phyloP scores from a whole-genome alignment of 2,329 filamentous ascomycete species.

The Calonectria naviculata region DNA sequence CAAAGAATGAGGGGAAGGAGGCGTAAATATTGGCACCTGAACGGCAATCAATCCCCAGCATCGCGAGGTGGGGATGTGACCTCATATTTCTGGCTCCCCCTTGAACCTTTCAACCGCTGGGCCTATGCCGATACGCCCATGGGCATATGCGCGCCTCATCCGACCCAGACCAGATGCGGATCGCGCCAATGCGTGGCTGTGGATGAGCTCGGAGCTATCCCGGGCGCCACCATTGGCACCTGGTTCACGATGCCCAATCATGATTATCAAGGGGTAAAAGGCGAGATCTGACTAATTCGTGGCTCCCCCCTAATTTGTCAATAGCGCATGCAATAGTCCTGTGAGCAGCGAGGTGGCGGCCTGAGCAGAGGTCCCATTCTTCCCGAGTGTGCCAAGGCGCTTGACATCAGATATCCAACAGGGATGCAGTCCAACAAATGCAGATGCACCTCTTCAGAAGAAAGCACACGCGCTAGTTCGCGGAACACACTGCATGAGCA shows the following conservation, averaged over 20 bases:
- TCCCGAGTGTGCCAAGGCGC: not conserved
- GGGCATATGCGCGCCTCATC: not conserved
- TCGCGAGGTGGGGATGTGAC: not conserved
- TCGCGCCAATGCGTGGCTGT: not conserved
- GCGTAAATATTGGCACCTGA: not conserved
- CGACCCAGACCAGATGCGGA: not conserved
- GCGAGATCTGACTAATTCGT: not conserved
- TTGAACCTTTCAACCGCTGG: not conserved
- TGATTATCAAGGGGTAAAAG: not conserved
- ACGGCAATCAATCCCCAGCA: not conserved
- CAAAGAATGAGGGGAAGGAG: not conserved
- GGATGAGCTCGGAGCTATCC: not conserved
- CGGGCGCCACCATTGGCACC: not conserved
- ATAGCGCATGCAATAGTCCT: not conserved
- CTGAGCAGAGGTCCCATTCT: not conserved
- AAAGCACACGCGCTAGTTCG: not conserved
- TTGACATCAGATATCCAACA: conserved; percentile 2
- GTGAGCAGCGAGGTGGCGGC: not conserved
- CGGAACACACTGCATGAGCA: not conserved
- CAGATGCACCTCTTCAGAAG: not conserved
- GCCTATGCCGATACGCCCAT: not conserved
- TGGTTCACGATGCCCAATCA: not conserved
- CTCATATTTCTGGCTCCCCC: not conserved
- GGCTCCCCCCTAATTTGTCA: not conserved
- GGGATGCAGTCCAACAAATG: not conserved